These are phyloP conservation scores for Fusarium luffae DNA, from an alignment of 2,329 filamentous ascomycete genomes.

Conservation along the genomic window DNA sequence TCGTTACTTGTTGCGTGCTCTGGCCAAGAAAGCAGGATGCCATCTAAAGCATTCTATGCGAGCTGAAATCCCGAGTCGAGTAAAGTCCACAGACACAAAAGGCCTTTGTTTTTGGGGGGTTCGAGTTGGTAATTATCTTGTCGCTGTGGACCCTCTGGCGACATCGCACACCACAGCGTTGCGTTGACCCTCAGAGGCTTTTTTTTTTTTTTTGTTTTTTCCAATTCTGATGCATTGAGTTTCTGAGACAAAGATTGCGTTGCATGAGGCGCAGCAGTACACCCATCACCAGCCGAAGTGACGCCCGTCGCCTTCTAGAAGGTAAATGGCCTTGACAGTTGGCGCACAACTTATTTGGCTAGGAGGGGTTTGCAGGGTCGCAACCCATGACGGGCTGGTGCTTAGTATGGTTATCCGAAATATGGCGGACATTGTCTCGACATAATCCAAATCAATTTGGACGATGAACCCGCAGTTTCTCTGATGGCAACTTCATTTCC, in stretches of 20 bases:
- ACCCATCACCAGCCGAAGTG: conserved; percentile 19
- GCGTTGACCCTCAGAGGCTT: conserved; percentile 1
- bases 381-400: conserved; percentile 1
- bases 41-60: conserved; percentile 37
- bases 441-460: not conserved
- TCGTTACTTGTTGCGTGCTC: conserved; percentile 30
- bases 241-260: conserved; percentile 39
- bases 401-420: not conserved
- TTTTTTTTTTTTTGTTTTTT: not conserved
- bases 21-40: conserved; percentile 31
- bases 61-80: conserved; percentile 36
- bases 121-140: not conserved
- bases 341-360: not conserved
- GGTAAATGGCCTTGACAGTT: not conserved
- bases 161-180: conserved; percentile 10
- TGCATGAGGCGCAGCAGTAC: conserved; percentile 40
- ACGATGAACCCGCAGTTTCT: conserved; percentile 1
- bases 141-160: conserved; percentile 5
- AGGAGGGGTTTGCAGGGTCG: not conserved
- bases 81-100: conserved; percentile 10
- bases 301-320: conserved; percentile 41
- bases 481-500: conserved; percentile 1
- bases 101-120: not conserved
- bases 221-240: not conserved
- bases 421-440: not conserved